Evolutionary conservation across 805 yeast genomes (phyloP), one percentile per base, ranked within the genome.

Genomic region (Metschnikowia dekortorum): DNA sequence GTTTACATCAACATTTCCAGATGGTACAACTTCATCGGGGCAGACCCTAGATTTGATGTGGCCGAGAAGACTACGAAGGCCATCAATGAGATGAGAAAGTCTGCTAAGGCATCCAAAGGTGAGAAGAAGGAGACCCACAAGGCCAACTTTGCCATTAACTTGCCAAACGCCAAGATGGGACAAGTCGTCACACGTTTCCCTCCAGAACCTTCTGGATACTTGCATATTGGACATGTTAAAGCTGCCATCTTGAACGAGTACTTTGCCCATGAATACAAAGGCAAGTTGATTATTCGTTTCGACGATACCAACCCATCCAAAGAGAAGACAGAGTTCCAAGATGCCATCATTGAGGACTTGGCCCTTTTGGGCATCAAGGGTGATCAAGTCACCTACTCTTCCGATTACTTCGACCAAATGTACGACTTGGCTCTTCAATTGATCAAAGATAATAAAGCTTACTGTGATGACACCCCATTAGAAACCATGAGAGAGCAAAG

Each of bases 211-310:
- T 88, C 96, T 74, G 99, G 99, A 74, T 94, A 91, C 72, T 80
- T 94, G 72, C 99, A 94, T 73, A 94, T 94, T 73, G 99, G 99
- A 60, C 99, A 94, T 68, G 99, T 96, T 53, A 94, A 94, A 73
- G 99, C 99, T 54, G 99, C 99, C 49, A 79, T 94, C 52, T 80
- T 94, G 67, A 94, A 94, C 76, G 94, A 94, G 73, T 92, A 91
- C 75, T 92, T 94, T 75, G 99, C 99, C 44, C 85, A 89, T 61
- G 86, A 82, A 65, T 94, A 92, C 79, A 87, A 94, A 65, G 99
- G 99, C 68, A 94, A 94, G 73, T 82, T 94, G 68, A 90, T 94
- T 64, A 85, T 94, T 64, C 84, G 99, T 74, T 94, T 94, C 69
- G 99, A 94, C 70, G 99, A 94, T 68, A 94, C 99, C 52, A 94